Evolutionary conservation across 2,329 filamentous ascomycete species (phyloP), one percentile per base, ranked within the genome.

Genomic region (Trichophyton simii): DNA sequence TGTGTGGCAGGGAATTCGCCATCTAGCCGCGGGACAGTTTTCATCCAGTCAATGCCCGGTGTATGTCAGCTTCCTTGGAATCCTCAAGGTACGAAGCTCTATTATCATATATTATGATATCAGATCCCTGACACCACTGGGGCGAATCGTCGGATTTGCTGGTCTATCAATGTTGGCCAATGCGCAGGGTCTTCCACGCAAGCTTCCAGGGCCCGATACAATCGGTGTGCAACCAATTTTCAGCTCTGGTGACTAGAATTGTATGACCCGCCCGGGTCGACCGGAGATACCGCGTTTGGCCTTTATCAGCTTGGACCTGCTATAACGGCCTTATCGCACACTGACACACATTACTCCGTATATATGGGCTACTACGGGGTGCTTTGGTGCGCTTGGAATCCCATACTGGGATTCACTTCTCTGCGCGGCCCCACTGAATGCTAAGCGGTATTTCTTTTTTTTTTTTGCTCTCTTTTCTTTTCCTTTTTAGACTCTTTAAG

Each of bases 71-170:
- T 50, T 50, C 20, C 46, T 22, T 50, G 20, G 46, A 54, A 11
- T 34, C 13, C 31, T 55, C 25, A 36, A 18, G 22, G 15, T 20
- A 36, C 31, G 28, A 31, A 31, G 28, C 5, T 31, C 28, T 55
- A 15, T 55, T 55, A 55, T 34, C 34, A 55, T 38, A 55, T 55
- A 34, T 36, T 55, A 55, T 55, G 50, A 55, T 55, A 34, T 55
- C 50, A 55, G 28, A 55, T 36, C 50, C 50, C n/a, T 11, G 28
- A 20, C 3, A 34, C 50, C 28, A 11, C 50, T 18, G 46, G 46
- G 20, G 28, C 50, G 50, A 28, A 38, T 28, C 50, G 6, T 36
- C n/a, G 34, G 9, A 38, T 28, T 55, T n/a, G 50, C n/a, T 55
- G 50, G 6, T 36, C 28, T 18, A 36, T 55, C 28, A 36, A 36